These are phyloP conservation scores for Morella rubra DNA, from an alignment of 306 rosid genomes.

Conservation along the genomic window DNA sequence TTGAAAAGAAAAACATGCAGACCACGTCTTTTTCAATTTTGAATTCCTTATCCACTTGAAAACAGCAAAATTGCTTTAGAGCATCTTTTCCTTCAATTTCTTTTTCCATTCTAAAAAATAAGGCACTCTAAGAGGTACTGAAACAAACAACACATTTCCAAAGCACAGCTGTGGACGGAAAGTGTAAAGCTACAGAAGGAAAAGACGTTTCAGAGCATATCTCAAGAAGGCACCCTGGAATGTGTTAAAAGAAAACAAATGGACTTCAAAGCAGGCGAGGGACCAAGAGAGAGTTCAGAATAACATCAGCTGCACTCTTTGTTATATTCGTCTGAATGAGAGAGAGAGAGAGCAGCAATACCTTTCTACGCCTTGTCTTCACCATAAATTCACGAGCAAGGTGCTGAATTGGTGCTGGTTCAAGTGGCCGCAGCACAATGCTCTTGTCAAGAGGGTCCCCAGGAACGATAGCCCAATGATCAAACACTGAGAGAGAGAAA, in stretches of 20 bases:
- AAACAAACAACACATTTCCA: not conserved
- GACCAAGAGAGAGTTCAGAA: not conserved
- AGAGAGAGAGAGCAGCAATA: constrained; percentile 26
- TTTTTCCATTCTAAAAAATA: not conserved
- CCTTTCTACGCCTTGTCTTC: constrained; percentile 98
- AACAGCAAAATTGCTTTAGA: too few relatives aligned
- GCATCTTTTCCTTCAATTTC: too few relatives aligned
- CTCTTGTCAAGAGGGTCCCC: constrained; percentile 97
- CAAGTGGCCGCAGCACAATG: constrained; percentile 92
- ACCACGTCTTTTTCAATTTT: not conserved
- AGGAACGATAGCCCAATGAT: constrained; percentile 99
- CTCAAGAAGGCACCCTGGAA: too few relatives aligned
- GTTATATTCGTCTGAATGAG: not conserved
- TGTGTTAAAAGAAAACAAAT: too few relatives aligned
- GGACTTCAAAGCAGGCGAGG: not conserved
- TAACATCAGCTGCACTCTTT: not conserved
- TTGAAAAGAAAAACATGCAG: not conserved
- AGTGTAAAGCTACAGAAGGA: not conserved
- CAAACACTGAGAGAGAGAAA: constrained; percentile 76
- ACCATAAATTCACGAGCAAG: constrained; percentile 99
- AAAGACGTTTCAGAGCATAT: too few relatives aligned
- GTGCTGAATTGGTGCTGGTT: constrained; percentile 97
- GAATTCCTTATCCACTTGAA: too few relatives aligned
- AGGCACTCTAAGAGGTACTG: not conserved
- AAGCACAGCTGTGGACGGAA: not conserved